A percentile compares a stretch with the other conserved stretches of the same genome.
These are phyloP conservation scores for Phytophthora colocasiae DNA, from an alignment of 352 stramenopile species.

Conservation along the genomic window DNA sequence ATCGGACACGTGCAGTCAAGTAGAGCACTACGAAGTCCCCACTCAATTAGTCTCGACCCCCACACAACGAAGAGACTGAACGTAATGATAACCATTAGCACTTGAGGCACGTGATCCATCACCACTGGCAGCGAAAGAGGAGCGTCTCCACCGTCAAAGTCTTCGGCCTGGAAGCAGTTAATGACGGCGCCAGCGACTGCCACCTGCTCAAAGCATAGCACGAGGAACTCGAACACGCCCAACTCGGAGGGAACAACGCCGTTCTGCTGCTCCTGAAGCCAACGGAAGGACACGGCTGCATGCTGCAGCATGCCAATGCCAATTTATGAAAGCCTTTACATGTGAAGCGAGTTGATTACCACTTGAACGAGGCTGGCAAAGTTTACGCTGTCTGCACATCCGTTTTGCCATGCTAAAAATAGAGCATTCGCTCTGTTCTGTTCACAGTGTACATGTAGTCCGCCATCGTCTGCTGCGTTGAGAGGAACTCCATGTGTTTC, in stretches of 20 bases:
- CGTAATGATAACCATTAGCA: constrained; percentile 31
- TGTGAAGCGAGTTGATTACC: constrained; percentile 7
- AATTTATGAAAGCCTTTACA: too few species aligned
- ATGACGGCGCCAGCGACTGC: constrained; percentile 39
- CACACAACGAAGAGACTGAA: constrained; percentile 35
- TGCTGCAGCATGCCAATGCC: constrained; percentile 26
- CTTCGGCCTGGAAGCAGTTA: constrained; percentile 40
- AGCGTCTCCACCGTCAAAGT: constrained; percentile 24
- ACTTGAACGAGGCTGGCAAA: background rate
- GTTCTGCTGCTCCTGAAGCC: constrained; percentile 31
- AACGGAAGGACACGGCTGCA: constrained; percentile 28
- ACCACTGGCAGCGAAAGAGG: constrained; percentile 28
- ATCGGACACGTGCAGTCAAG: constrained; percentile 25
- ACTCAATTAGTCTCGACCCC: constrained; percentile 32
- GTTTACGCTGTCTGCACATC: background rate
- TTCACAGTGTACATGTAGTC: too few species aligned
- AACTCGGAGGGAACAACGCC: constrained; percentile 34
- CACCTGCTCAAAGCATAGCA: constrained; percentile 45
- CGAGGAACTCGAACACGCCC: constrained; percentile 41
- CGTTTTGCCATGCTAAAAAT: too few species aligned
- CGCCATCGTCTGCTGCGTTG: too few species aligned
- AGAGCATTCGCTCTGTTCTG: too few species aligned
- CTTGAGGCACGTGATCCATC: constrained; percentile 34
- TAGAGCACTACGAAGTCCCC: constrained; percentile 28
- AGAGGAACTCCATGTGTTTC: too few species aligned